Percentiles rank a stretch among this genome's conserved stretches.
phyloP scores from a whole-genome alignment of 208 protist genomes.

The Acanthamoeba royreba region DNA sequence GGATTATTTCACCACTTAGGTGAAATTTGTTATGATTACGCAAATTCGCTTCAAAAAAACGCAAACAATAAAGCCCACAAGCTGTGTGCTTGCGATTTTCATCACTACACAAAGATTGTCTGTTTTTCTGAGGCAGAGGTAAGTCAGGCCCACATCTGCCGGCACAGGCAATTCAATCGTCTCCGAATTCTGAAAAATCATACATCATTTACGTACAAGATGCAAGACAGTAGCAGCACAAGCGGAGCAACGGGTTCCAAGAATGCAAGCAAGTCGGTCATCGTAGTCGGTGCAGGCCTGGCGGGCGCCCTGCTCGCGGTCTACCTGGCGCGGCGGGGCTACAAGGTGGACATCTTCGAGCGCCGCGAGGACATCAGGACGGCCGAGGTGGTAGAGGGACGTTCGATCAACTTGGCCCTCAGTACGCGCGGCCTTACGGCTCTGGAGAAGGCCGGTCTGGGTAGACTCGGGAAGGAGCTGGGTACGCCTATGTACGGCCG shows the following conservation, averaged over 20 bases:
- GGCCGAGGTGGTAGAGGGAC: background rate
- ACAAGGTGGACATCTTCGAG: constrained; percentile 37
- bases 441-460: background rate
- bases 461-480: background rate
- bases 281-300: constrained; percentile 23
- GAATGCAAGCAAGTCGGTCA: background rate
- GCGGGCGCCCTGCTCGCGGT: constrained; percentile 3
- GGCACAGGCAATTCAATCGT: background rate
- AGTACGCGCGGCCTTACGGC: background rate
- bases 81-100: too few species aligned
- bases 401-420: constrained; percentile 51
- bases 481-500: constrained; percentile 42
- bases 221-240: background rate
- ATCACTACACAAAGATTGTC: too few species aligned
- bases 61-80: too few species aligned
- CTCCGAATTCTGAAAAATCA: too few species aligned
- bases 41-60: too few species aligned
- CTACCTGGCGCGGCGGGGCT: background rate
- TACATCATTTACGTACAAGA: background rate
- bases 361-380: background rate
- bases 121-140: too few species aligned
- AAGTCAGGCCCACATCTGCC: background rate
- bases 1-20: too few species aligned
- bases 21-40: too few species aligned
- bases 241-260: background rate